A percentile compares a stretch with the other conserved stretches of the same genome.
Evolutionary conservation across 1,284 basidiomycete genomes (phyloP).

Genomic region (Irpex sp.): DNA sequence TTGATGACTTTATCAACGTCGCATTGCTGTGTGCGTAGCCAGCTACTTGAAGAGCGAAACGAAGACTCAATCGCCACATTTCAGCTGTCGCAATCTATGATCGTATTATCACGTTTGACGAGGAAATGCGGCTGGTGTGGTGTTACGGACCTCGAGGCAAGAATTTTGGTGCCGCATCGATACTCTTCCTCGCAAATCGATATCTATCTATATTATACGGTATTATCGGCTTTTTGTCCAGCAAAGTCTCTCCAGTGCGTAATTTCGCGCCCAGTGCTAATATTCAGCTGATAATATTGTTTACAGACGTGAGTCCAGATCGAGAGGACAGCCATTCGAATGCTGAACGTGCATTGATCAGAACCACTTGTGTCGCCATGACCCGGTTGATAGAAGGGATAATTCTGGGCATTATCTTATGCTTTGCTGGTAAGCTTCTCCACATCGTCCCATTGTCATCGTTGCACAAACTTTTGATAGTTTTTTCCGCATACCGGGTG

Average conservation of each 20-base stretch:
- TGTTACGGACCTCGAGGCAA: not conserved
- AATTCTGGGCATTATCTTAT: not conserved
- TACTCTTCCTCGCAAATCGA: not conserved
- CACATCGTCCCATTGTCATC: not conserved
- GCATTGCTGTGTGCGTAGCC: not conserved
- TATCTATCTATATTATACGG: not conserved
- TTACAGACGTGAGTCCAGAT: not conserved
- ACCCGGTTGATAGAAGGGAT: slow-evolving; percentile 1
- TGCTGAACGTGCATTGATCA: not conserved
- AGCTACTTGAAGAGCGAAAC: not conserved
- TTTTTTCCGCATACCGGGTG: not conserved
- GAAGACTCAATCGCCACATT: no score
- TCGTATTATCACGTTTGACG: slow-evolving; percentile 1
- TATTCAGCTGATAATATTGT: not conserved
- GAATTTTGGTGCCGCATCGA: not conserved
- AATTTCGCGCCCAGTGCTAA: not conserved
- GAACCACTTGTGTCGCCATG: not conserved
- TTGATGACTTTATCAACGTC: not conserved
- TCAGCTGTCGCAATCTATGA: slow-evolving; percentile 1
- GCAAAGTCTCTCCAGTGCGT: not conserved
- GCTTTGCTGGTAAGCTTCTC: not conserved
- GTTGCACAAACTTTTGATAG: not conserved
- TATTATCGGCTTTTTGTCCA: not conserved
- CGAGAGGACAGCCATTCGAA: not conserved
- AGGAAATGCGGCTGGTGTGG: not conserved